phyloP scores from a whole-genome alignment of 257 asterid species.

The Nyctanthes arbortristis region DNA sequence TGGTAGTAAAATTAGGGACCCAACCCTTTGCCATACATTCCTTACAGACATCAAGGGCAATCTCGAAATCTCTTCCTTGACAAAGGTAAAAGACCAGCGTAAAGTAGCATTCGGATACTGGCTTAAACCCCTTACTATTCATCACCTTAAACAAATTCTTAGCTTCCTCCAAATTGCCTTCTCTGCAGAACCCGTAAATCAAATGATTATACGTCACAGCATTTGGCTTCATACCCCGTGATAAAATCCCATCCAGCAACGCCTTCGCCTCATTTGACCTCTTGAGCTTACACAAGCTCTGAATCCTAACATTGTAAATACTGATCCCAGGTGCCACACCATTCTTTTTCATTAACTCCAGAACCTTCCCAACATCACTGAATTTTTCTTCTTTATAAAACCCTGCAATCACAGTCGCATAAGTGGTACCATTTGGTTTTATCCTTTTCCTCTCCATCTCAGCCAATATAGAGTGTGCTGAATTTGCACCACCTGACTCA shows the following conservation, averaged over 20 bases:
- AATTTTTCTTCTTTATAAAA: conserved; percentile 65
- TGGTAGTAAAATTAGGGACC: conserved; percentile 67
- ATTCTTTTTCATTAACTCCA: conserved; percentile 61
- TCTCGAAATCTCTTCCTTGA: conserved; percentile 54
- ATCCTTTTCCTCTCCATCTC: conserved; percentile 73
- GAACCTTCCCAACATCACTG: conserved; percentile 63
- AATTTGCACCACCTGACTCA: conserved; percentile 54
- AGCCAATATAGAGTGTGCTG: conserved; percentile 59
- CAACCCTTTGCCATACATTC: conserved; percentile 60
- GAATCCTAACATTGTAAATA: conserved; percentile 65
- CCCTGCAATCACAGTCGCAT: conserved; percentile 58
- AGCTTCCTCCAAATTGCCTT: conserved; percentile 60
- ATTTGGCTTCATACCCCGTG: conserved; percentile 59
- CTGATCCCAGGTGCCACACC: conserved; percentile 44
- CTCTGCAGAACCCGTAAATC: conserved; percentile 69
- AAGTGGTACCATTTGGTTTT: conserved; percentile 54
- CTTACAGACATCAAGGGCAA: conserved; percentile 50
- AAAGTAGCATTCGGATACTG: conserved; percentile 57
- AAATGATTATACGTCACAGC: conserved; percentile 51
- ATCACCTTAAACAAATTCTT: conserved; percentile 55
- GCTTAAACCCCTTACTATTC: conserved; percentile 43
- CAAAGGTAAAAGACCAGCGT: conserved; percentile 66
- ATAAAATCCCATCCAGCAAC: conserved; percentile 58
- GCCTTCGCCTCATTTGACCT: conserved; percentile 76
- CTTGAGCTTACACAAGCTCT: conserved; percentile 70